Conservation (phyloP, 2,329 filamentous ascomycete species). For the Blastomyces gilchristii region DNA sequence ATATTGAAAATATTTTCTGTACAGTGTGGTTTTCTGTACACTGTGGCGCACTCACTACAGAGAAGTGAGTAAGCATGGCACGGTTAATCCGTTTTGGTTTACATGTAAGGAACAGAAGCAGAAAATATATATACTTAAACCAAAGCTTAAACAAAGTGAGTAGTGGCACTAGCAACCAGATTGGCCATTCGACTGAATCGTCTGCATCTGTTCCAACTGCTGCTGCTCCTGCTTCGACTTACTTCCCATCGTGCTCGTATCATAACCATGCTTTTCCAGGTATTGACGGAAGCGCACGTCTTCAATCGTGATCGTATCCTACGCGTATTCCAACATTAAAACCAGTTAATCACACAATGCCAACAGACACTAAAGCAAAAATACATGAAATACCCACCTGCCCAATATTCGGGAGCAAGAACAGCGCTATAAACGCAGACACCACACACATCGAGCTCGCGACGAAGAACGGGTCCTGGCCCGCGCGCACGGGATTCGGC, state of each 20-base stretch:
- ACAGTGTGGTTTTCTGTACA: too few species aligned
- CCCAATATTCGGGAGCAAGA: slow-evolving; percentile 64
- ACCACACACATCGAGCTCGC: slow-evolving; percentile 66
- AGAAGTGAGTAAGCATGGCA: too few species aligned
- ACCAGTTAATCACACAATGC: slow-evolving; percentile 18
- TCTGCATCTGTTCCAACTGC: background rate
- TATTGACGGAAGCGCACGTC: slow-evolving; percentile 66
- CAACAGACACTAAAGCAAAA: background rate
- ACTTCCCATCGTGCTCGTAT: slow-evolving; percentile 50
- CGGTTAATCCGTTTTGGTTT: too few species aligned
- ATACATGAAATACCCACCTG: slow-evolving; percentile 29
- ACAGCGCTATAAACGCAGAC: slow-evolving; percentile 54
- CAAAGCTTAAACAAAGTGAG: background rate
- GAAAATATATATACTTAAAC: too few species aligned
- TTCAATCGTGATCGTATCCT: slow-evolving; percentile 74
- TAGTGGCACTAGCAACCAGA: background rate
- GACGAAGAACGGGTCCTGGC: slow-evolving; percentile 88
- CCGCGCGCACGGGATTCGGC: slow-evolving; percentile 46
- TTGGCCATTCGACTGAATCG: too few species aligned
- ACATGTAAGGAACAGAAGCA: too few species aligned
- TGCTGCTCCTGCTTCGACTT: slow-evolving; percentile 10
- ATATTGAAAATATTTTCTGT: too few species aligned
- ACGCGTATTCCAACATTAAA: background rate
- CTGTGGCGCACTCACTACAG: too few species aligned
- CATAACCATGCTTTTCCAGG: slow-evolving; percentile 64